phyloP scores from a whole-genome alignment of 202 grass and related monocot species.

The Bolboschoenoplectus hybrid region DNA sequence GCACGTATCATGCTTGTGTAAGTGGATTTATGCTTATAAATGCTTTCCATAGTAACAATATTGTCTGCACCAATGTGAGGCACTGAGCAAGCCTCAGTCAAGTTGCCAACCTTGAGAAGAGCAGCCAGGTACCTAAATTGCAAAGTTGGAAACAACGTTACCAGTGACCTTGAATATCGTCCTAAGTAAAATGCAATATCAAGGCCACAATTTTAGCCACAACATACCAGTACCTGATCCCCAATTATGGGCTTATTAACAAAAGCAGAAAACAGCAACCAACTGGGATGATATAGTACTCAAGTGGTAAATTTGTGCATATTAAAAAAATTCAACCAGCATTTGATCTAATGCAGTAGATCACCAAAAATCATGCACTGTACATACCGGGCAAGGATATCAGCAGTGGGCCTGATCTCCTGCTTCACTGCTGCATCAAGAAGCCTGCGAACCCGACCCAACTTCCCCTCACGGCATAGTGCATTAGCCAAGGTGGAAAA shows the following conservation, averaged over 20 bases:
- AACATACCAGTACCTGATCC: not conserved
- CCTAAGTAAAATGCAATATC: constrained; percentile 20
- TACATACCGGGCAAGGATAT: constrained; percentile 53
- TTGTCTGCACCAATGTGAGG: constrained; percentile 50
- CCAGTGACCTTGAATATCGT: not conserved
- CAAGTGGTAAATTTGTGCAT: not conserved
- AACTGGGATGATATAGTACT: not conserved
- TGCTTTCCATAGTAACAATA: constrained; percentile 42
- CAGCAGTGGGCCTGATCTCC: constrained; percentile 54
- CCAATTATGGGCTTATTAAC: not conserved
- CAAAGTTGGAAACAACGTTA: constrained; percentile 23
- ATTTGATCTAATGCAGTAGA: not conserved
- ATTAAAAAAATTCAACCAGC: not conserved
- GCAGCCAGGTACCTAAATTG: constrained; percentile 60
- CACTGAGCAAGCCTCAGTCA: constrained; percentile 59
- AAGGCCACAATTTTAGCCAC: constrained; percentile 5
- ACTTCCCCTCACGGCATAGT: constrained; percentile 72
- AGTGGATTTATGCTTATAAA: constrained; percentile 68
- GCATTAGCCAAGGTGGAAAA: constrained; percentile 72
- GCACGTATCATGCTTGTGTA: constrained; percentile 81
- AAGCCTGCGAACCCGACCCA: constrained; percentile 74
- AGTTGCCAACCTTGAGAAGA: constrained; percentile 75
- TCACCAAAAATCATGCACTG: not conserved
- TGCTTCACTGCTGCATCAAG: constrained; percentile 69
- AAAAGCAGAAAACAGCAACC: not conserved